Evolutionary conservation across 1,284 basidiomycete species (phyloP).

Genomic region (Leccinum solheimii): DNA sequence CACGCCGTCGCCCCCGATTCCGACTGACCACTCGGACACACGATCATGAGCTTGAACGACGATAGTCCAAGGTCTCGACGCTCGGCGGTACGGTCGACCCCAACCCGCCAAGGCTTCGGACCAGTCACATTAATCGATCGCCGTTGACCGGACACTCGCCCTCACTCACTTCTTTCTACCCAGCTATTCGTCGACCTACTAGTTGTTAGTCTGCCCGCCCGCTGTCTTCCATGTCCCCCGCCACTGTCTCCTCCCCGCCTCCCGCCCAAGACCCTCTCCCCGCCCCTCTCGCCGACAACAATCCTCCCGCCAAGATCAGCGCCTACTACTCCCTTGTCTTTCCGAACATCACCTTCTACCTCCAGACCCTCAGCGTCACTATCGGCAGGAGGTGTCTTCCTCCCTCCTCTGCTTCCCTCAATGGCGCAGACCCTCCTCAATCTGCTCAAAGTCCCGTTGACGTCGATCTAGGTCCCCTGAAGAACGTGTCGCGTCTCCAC

Average conservation of each 20-base stretch:
- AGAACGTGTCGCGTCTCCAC: slow-evolving; percentile 95
- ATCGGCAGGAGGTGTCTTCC: slow-evolving; percentile 51
- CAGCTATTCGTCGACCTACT: no score
- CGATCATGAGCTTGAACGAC: no score
- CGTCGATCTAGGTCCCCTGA: slow-evolving; percentile 94
- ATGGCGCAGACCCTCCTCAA: slow-evolving; percentile 39
- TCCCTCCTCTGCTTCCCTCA: slow-evolving; percentile 60
- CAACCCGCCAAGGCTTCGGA: no score
- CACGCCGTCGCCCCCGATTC: no score
- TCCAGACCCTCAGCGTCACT: slow-evolving; percentile 79
- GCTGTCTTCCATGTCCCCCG: slow-evolving; percentile 28
- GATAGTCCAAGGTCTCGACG: no score
- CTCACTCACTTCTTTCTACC: no score
- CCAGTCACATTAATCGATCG: no score
- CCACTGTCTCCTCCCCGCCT: slow-evolving; percentile 5
- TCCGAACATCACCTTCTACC: slow-evolving; percentile 86
- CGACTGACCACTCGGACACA: no score
- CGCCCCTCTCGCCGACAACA: slow-evolving; percentile 32
- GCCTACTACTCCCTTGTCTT: slow-evolving; percentile 95
- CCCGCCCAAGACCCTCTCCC: slow-evolving; percentile 17
- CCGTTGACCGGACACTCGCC: no score
- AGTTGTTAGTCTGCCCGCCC: slow-evolving; percentile 4
- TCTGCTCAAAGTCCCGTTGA: slow-evolving; percentile 60
- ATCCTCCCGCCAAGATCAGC: slow-evolving; percentile 68
- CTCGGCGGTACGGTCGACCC: no score